A percentile compares a stretch with the other conserved stretches of the same genome.
phyloP scores from a whole-genome alignment of 768 basidiomycete species.

The Cyathus striatus region DNA sequence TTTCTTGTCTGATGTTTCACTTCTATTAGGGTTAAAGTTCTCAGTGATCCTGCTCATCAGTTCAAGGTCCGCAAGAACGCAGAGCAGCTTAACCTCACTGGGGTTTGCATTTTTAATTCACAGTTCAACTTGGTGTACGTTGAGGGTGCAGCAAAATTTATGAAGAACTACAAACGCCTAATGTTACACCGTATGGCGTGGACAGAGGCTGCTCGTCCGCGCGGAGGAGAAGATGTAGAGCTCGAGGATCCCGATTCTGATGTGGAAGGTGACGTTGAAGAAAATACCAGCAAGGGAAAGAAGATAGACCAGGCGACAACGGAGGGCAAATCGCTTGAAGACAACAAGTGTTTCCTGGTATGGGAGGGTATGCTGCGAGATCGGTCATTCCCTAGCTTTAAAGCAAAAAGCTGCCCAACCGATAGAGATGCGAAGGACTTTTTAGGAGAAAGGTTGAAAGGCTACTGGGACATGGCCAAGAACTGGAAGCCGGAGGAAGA shows the following conservation, averaged over 20 bases:
- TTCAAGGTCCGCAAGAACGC: constrained; percentile 98
- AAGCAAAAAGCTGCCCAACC: constrained; percentile 75
- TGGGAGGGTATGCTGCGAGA: constrained; percentile 93
- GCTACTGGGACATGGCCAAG: constrained; percentile 95
- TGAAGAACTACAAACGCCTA: constrained; percentile 83
- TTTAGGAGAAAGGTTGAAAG: constrained; percentile 78
- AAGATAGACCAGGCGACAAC: constrained; percentile 23
- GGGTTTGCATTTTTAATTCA: constrained; percentile 88
- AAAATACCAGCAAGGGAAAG: constrained; percentile 21
- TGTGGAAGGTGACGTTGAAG: constrained; percentile 23
- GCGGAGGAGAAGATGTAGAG: constrained; percentile 69
- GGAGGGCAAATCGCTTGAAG: constrained; percentile 53
- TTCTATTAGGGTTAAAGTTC: constrained; percentile 66
- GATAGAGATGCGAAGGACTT: constrained; percentile 84
- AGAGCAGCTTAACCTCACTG: constrained; percentile 82
- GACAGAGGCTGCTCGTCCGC: constrained; percentile 85
- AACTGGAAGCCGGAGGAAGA: constrained; percentile 84
- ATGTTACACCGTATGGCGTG: constrained; percentile 87
- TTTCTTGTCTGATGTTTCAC: constrained; percentile 1
- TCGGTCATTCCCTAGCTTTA: constrained; percentile 74
- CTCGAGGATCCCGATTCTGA: constrained; percentile 48
- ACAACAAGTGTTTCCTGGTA: constrained; percentile 85
- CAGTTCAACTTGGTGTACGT: constrained; percentile 89
- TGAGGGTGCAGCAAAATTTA: constrained; percentile 83
- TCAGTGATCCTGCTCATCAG: constrained; percentile 88